A percentile compares a stretch with the other conserved stretches of the same genome.
These are phyloP conservation scores for Fusarium agapanthi DNA, from an alignment of 2,329 filamentous ascomycete genomes.

Conservation along the genomic window DNA sequence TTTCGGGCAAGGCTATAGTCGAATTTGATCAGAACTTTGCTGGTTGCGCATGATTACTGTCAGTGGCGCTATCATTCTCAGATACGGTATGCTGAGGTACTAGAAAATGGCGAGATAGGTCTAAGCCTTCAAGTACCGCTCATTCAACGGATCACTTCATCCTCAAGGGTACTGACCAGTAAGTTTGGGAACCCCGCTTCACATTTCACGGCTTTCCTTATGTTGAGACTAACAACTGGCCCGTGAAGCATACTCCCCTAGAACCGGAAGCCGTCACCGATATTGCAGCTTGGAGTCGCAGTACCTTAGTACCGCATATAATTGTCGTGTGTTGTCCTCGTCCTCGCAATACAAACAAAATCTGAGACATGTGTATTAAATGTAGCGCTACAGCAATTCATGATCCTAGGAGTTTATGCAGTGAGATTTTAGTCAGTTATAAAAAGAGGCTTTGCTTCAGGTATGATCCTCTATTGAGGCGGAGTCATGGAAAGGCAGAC, in stretches of 20 bases:
- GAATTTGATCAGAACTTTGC: neutral
- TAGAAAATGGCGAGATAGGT: neutral
- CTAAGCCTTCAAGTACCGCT: neutral
- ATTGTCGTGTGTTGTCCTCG: neutral
- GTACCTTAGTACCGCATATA: neutral
- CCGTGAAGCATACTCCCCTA: neutral
- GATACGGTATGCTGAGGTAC: neutral
- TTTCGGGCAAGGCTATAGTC: neutral
- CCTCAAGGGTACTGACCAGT: neutral
- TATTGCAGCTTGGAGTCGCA: neutral
- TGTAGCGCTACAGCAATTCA: too few relatives aligned
- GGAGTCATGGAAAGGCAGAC: neutral
- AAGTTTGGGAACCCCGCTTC: fast-evolving
- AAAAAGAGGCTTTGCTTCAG: neutral
- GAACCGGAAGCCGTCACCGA: neutral
- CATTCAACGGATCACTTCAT: neutral
- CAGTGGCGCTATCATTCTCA: neutral
- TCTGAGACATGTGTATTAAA: neutral
- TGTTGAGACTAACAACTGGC: neutral
- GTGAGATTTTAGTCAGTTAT: neutral
- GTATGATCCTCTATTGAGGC: neutral
- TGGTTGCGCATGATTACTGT: neutral
- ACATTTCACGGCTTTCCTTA: neutral
- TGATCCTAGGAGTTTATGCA: neutral
- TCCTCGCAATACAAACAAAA: too few relatives aligned